A percentile compares a stretch with the other conserved stretches of the same genome.
Conservation (phyloP, 2,329 filamentous ascomycete genomes). For the Cladophialophora bantiana region DNA sequence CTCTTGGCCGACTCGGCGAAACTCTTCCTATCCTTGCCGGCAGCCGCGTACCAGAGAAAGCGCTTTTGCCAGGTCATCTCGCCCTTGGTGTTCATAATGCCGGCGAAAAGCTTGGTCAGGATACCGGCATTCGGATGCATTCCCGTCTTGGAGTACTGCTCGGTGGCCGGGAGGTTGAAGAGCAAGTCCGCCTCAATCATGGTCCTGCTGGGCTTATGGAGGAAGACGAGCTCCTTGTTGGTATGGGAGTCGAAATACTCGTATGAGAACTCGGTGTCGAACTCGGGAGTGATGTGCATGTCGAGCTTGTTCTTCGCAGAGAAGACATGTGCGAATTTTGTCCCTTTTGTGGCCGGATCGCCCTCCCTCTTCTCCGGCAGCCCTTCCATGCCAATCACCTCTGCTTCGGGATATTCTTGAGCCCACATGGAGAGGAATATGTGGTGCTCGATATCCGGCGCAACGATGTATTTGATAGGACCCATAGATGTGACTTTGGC, state of each 20-base stretch:
- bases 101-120: slow-evolving; percentile 64
- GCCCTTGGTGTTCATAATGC: slow-evolving; percentile 68
- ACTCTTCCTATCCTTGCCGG: slow-evolving; percentile 65
- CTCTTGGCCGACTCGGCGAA: slow-evolving; percentile 73
- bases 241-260: slow-evolving; percentile 81
- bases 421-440: slow-evolving; percentile 90
- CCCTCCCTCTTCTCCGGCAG: slow-evolving; percentile 80
- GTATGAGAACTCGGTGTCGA: slow-evolving; percentile 83
- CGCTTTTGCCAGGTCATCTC: slow-evolving; percentile 76
- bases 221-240: slow-evolving; percentile 88
- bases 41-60: slow-evolving; percentile 79
- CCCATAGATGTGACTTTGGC: slow-evolving; percentile 66
- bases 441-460: slow-evolving; percentile 91
- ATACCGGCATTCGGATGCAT: slow-evolving; percentile 60
- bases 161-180: slow-evolving; percentile 86
- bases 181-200: slow-evolving; percentile 89
- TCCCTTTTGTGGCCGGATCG: slow-evolving; percentile 61
- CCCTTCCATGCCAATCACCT: slow-evolving; percentile 81
- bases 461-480: slow-evolving; percentile 81
- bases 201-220: slow-evolving; percentile 78
- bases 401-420: slow-evolving; percentile 76
- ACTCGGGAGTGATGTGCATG: slow-evolving; percentile 71
- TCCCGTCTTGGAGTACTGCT: slow-evolving; percentile 75
- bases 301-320: slow-evolving; percentile 59
- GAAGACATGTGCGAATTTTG: slow-evolving; percentile 73